Evolutionary conservation across 2,329 filamentous ascomycete species (phyloP), one percentile per base, ranked within the genome.

Genomic region (Cordyceps javanica): DNA sequence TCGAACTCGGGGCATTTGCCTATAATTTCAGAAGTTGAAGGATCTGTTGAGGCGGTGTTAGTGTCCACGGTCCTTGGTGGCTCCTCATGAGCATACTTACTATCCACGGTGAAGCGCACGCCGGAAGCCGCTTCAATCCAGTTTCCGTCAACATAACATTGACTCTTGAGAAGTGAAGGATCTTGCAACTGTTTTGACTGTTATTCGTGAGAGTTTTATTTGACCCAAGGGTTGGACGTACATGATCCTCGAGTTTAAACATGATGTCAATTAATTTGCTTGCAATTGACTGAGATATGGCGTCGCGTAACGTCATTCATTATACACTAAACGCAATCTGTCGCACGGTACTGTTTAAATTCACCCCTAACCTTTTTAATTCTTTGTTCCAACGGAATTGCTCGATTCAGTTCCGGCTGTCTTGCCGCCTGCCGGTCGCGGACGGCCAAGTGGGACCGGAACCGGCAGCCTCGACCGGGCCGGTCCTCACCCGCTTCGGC

Each of bases 141-240:
- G 78, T 90, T 78, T 66, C 89, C 89, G 70, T 92, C 88, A 67
- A 92, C 82, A 67, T 88, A 91, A 60, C 82, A 78, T 68, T 87
- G 79, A 61, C 81, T 80, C 71, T 88, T 91, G 65, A 92, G 78
- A 51, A 93, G 79, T 36, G 81, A 82, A 59, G 77, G 74, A 65
- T 87, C 85, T 69, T 81, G 83, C 62, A 87, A 75, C 78, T 85
- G 46, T 38, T 61, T 36, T 19, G 5, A 2, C 34, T 25, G 4
- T 53, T 14, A 58, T 16, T 39, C 2, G 6, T 19, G 4, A 4
- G 3, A 4, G 5, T 39, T 32, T 25, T 9, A 25, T 19, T 42
- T 44, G 13, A 25, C 6, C 5, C 5, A 11, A 10, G 16, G 16
- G 9, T 10, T 19, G 30, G 3, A 32, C 34, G 30, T 32, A 55